Evolutionary conservation across 1,284 basidiomycete genomes (phyloP).

Genomic region (Gymnopus androsaceus): DNA sequence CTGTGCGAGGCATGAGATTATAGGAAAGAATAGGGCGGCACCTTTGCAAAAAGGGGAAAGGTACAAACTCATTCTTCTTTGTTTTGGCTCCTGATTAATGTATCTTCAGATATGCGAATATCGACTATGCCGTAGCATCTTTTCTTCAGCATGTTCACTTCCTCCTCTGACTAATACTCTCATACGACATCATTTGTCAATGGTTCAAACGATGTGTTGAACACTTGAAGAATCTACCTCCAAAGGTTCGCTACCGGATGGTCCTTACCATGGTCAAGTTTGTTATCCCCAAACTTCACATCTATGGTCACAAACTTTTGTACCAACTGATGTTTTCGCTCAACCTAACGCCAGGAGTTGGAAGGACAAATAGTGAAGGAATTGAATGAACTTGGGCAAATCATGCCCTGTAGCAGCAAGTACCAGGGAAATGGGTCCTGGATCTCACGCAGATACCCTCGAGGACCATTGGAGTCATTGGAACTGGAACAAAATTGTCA

Average conservation of each 20-base stretch:
- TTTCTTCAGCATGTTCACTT: neutral
- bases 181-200: slow-evolving; percentile 30
- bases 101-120: slow-evolving; percentile 29
- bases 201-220: slow-evolving; percentile 19
- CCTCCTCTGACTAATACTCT: slow-evolving; percentile 11
- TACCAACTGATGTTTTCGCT: slow-evolving; percentile 27
- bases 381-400: slow-evolving; percentile 26
- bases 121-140: slow-evolving; percentile 28
- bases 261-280: neutral
- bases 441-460: slow-evolving; percentile 26
- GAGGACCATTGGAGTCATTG: slow-evolving; percentile 30
- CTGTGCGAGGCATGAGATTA: slow-evolving; percentile 26
- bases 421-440: slow-evolving; percentile 30
- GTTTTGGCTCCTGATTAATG: too few species aligned
- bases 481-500: slow-evolving; percentile 31
- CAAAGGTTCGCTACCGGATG: slow-evolving; percentile 1
- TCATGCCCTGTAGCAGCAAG: slow-evolving; percentile 17
- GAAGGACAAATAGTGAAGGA: slow-evolving; percentile 30
- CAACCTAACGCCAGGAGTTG: slow-evolving; percentile 23
- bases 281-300: slow-evolving; percentile 29
- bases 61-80: too few species aligned
- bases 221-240: slow-evolving; percentile 18
- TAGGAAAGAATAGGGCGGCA: slow-evolving; percentile 21
- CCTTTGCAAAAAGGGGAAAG: too few species aligned
- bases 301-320: slow-evolving; percentile 23